A percentile compares a stretch with the other conserved stretches of the same genome.
These are phyloP conservation scores for Fusarium anthophilum DNA, from an alignment of 2,329 filamentous ascomycete genomes.

Conservation along the genomic window DNA sequence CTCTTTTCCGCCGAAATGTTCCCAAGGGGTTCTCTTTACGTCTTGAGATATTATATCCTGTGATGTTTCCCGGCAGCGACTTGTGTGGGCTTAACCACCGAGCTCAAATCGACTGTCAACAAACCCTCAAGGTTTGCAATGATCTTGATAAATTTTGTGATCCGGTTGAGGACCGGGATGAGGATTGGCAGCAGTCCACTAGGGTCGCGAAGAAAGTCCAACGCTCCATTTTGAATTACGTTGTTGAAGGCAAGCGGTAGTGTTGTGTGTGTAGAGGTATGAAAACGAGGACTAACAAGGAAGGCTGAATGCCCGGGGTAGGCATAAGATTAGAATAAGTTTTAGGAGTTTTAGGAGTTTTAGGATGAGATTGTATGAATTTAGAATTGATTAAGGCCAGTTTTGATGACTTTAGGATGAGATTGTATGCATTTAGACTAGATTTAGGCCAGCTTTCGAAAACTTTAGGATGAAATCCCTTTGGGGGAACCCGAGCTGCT, in stretches of 20 bases:
- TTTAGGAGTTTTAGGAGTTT: background rate
- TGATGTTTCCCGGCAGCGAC: background rate
- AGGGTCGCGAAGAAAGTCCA: too few relatives aligned
- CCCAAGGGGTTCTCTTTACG: background rate
- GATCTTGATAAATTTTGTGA: background rate
- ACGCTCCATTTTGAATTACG: too few relatives aligned
- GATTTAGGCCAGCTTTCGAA: background rate
- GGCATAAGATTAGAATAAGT: background rate
- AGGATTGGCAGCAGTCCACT: too few relatives aligned
- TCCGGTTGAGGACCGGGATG: background rate
- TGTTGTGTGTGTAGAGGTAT: too few relatives aligned
- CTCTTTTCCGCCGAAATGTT: background rate
- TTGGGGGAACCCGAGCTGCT: background rate
- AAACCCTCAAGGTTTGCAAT: background rate
- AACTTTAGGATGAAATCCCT: background rate
- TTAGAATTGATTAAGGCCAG: too few relatives aligned
- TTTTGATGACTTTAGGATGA: background rate
- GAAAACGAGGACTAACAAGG: background rate
- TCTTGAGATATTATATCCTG: background rate
- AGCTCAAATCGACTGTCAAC: background rate
- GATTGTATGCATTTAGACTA: background rate
- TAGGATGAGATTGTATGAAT: background rate
- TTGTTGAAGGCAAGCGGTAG: too few relatives aligned
- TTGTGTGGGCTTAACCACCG: background rate
- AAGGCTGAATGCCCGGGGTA: background rate